phyloP scores from a whole-genome alignment of 495 filamentous ascomycete species.

The Tuber melanosporum region DNA sequence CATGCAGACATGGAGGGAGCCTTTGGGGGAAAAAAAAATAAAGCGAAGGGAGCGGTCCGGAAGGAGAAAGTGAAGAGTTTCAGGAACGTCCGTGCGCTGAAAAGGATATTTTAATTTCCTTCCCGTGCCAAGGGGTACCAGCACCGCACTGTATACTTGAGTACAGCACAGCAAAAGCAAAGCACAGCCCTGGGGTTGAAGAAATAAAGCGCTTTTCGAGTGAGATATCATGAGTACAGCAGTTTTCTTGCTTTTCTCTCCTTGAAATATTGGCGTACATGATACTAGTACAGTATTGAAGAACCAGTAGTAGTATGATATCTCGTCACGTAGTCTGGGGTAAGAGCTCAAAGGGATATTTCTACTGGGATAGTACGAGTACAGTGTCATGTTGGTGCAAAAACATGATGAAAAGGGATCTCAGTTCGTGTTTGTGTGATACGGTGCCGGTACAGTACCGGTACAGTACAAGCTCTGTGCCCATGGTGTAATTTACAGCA shows the following conservation, averaged over 20 bases:
- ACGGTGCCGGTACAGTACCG: background rate
- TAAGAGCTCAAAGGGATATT: background rate
- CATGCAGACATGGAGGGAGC: background rate
- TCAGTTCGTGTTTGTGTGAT: background rate
- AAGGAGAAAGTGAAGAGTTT: constrained; percentile 1
- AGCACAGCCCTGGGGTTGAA: background rate
- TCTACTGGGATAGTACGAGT: too few species aligned
- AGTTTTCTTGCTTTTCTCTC: background rate
- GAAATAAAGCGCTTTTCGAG: background rate
- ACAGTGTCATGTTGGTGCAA: background rate
- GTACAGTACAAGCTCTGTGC: too few species aligned
- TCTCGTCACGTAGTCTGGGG: background rate
- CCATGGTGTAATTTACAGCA: background rate
- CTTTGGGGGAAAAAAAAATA: background rate
- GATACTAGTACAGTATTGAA: background rate
- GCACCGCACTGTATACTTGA: background rate
- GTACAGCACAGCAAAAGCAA: background rate
- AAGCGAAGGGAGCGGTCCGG: background rate
- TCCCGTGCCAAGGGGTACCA: background rate
- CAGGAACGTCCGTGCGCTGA: background rate
- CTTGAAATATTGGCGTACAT: background rate
- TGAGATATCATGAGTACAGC: background rate
- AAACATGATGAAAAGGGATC: background rate
- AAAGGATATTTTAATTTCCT: constrained; percentile 2
- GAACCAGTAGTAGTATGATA: background rate